Percentiles rank a stretch among this genome's conserved stretches.
Conservation (phyloP, 306 rosid genomes). For the Lithocarpus polystachyus region DNA sequence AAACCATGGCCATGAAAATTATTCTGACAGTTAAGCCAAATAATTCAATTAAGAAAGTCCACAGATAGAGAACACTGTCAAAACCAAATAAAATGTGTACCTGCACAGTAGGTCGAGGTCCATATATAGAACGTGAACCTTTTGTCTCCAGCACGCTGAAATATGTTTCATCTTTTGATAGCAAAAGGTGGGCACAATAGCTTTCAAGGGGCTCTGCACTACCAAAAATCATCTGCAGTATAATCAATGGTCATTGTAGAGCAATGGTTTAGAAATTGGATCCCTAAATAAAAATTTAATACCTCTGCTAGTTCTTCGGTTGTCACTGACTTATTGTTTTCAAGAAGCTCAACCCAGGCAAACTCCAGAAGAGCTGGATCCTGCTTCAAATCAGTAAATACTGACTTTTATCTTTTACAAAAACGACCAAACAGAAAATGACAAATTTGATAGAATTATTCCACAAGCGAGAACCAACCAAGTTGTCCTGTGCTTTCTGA, state of each 20-base stretch:
- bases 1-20: no score
- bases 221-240: constrained; percentile 90
- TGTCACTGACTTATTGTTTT: constrained; percentile 72
- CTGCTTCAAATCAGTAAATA: constrained; percentile 45
- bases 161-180: constrained; percentile 87
- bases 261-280: constrained; percentile 15
- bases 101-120: constrained; percentile 83
- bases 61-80: not conserved
- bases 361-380: constrained; percentile 81
- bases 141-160: constrained; percentile 74
- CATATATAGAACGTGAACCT: constrained; percentile 66
- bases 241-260: constrained; percentile 28
- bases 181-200: constrained; percentile 83
- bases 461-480: constrained; percentile 54
- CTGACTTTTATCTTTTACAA: constrained; percentile 11
- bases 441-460: constrained; percentile 9
- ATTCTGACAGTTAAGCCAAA: not conserved
- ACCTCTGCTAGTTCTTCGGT: constrained; percentile 92
- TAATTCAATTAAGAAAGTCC: not conserved
- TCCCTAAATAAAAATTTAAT: constrained; percentile 17
- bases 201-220: constrained; percentile 77
- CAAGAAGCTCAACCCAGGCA: constrained; percentile 97
- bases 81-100: constrained; percentile 39
- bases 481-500: constrained; percentile 60
- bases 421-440: constrained; percentile 6